Base-by-base conservation (phyloP, 164 flowering plant species). In the Pachysandra terminalis region DNA sequence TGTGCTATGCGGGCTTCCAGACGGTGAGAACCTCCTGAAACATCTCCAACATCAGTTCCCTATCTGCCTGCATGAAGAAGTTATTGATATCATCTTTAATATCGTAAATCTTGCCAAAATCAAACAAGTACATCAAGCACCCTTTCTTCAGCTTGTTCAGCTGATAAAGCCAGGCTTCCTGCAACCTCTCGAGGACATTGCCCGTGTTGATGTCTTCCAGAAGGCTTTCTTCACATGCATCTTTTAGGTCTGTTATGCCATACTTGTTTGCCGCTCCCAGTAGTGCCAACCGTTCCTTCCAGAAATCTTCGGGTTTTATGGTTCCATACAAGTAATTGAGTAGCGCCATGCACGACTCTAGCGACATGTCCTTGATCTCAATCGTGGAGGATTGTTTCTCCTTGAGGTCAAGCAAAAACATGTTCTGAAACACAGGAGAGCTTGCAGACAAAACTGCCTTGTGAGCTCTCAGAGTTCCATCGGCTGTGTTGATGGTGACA, bases 201-300 rank as follows among this genome's bases (percentile, higher is more conserved):
- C 73, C 76, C 0, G 97, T 73, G 75, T 85, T 87, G 27, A 94
- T 87, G 69, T 94, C 97, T 74, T 94, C 95, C 69, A 94, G 27
- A 15, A 94, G 85, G 76, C 97, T 94, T 25, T 91, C 91, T 73
- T 91, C 97, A 22, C 98, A 94, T 3, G 87, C 72, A 45, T 86
- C 87, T 79, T 90, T 90, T 16, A 94, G 84, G 70, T 82, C 85
- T n/a, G 75, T 52, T 3, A 93, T 87, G 68, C 81, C 90, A 53
- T 93, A 93, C 71, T 93, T 94, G 81, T 91, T 84, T 59, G 98
- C 97, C 0, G 98, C 97, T 1, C 88, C 91, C 23, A 94, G 84
- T 54, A 94, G 71, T 13, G 86, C 77, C 27, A 91, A 64, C 51
- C 98, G 79, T 69, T 91, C 97, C 77, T 84, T 84, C 97, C 96